Evolutionary conservation across 1,284 basidiomycete species (phyloP).

Genomic region (Afroboletus lepidellus): DNA sequence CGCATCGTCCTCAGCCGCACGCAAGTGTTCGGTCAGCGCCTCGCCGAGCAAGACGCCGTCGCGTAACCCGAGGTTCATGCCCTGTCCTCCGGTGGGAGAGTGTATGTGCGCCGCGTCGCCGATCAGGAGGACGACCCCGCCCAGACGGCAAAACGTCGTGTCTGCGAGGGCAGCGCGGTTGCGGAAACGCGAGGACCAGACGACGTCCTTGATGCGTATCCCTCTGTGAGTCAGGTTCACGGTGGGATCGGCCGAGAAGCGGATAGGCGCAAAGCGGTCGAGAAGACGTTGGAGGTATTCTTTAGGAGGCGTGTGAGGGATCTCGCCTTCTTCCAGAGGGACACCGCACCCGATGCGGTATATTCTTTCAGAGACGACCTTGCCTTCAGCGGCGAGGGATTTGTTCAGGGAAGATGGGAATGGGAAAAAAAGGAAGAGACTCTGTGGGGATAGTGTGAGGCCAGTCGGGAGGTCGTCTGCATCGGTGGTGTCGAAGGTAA

Average conservation of each 20-base stretch:
- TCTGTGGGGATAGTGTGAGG: slow-evolving; percentile 14
- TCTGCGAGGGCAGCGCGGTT: slow-evolving; percentile 38
- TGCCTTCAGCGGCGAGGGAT: slow-evolving; percentile 8
- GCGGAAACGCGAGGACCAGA: slow-evolving; percentile 41
- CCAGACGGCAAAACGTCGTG: slow-evolving; percentile 11
- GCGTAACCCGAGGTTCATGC: too few relatives aligned
- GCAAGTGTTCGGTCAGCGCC: too few relatives aligned
- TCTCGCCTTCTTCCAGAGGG: slow-evolving; percentile 27
- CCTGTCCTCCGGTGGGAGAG: too few relatives aligned
- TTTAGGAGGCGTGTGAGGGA: slow-evolving; percentile 30
- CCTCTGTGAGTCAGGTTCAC: slow-evolving; percentile 21
- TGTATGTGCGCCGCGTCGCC: too few relatives aligned
- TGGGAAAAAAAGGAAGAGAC: slow-evolving; percentile 28
- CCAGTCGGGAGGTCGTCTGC: not conserved
- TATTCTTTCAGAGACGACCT: slow-evolving; percentile 11
- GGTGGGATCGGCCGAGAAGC: slow-evolving; percentile 17
- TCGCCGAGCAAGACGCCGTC: too few relatives aligned
- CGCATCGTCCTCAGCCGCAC: not conserved
- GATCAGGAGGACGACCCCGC: too few relatives aligned
- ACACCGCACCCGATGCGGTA: slow-evolving; percentile 36
- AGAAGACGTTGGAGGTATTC: slow-evolving; percentile 38
- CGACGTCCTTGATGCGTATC: slow-evolving; percentile 19
- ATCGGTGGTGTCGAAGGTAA: slow-evolving; percentile 1
- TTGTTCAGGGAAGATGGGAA: slow-evolving; percentile 23
- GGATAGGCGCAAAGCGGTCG: slow-evolving; percentile 32